phyloP scores from a whole-genome alignment of 768 basidiomycete genomes.

The Auriscalpium microsporum region DNA sequence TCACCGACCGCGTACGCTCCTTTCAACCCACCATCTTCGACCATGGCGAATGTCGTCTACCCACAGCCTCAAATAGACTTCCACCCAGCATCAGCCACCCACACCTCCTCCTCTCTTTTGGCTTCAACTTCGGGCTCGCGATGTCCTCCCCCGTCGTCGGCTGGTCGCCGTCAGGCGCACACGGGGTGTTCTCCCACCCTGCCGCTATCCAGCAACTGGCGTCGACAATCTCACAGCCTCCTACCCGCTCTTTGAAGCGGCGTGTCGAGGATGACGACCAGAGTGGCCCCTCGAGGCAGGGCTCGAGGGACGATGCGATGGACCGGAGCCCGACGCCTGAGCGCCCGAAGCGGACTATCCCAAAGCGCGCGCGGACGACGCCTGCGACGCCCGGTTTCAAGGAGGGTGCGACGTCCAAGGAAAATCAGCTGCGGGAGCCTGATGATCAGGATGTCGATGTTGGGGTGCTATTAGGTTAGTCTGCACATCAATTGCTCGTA shows the following conservation, averaged over 20 bases:
- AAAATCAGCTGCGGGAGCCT: conserved; percentile 34
- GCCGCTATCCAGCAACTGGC: conserved; percentile 48
- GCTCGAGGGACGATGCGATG: conserved; percentile 60
- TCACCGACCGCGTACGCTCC: not conserved
- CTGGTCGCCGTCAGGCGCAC: conserved; percentile 33
- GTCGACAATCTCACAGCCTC: conserved; percentile 38
- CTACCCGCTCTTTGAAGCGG: conserved; percentile 47
- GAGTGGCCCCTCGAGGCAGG: conserved; percentile 19
- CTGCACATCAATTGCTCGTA: not conserved
- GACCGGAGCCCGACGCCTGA: conserved; percentile 83
- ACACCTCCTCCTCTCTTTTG: conserved; percentile 60
- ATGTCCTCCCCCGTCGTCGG: conserved; percentile 36
- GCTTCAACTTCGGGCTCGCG: conserved; percentile 64
- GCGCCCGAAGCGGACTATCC: conserved; percentile 57
- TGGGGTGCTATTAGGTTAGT: conserved; percentile 71
- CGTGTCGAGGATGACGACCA: conserved; percentile 67
- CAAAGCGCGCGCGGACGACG: conserved; percentile 54
- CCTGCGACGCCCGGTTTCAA: conserved; percentile 21
- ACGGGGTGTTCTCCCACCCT: conserved; percentile 34
- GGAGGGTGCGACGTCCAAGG: conserved; percentile 38
- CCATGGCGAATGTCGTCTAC: conserved; percentile 60
- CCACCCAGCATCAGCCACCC: conserved; percentile 46
- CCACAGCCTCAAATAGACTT: conserved; percentile 55
- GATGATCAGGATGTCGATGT: conserved; percentile 64
- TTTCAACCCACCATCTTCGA: conserved; percentile 13